phyloP scores from a whole-genome alignment of 495 filamentous ascomycete genomes.

The Penicillium robsamsonii region DNA sequence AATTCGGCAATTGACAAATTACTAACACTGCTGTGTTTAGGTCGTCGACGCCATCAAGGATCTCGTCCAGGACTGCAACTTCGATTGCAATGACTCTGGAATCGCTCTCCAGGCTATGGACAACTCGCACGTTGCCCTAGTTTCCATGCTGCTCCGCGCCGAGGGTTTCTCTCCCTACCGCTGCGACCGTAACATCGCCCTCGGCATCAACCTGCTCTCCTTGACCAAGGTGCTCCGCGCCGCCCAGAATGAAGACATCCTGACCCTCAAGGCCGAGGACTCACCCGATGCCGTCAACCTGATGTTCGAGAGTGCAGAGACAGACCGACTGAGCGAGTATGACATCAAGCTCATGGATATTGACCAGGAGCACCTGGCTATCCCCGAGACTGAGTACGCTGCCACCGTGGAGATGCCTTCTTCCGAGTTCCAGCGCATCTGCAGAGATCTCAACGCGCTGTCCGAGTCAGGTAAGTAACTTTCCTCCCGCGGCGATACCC shows the following conservation, averaged over 20 bases:
- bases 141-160: conserved; percentile 96
- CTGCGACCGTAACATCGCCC: conserved; percentile 97
- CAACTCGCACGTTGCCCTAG: conserved; percentile 98
- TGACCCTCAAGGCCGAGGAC: conserved; percentile 97
- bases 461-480: conserved; percentile 81
- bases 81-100: conserved; percentile 99
- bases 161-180: conserved; percentile 96
- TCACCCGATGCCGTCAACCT: conserved; percentile 93
- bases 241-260: conserved; percentile 90
- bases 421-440: conserved; percentile 91
- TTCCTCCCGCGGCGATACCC: background rate
- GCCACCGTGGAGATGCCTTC: conserved; percentile 88
- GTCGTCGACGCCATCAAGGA: conserved; percentile 99
- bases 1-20: background rate
- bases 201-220: conserved; percentile 94
- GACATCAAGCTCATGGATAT: conserved; percentile 99
- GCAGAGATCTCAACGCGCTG: conserved; percentile 81
- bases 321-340: conserved; percentile 92
- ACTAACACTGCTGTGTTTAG: conserved; percentile 43
- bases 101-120: conserved; percentile 99
- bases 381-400: conserved; percentile 96
- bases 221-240: conserved; percentile 96
- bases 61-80: conserved; percentile 99
- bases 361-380: conserved; percentile 98
- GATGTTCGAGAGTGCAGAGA: conserved; percentile 88